Evolutionary conservation across 163 green algal species (phyloP).

Genomic region (Scenedesmus sp.): DNA sequence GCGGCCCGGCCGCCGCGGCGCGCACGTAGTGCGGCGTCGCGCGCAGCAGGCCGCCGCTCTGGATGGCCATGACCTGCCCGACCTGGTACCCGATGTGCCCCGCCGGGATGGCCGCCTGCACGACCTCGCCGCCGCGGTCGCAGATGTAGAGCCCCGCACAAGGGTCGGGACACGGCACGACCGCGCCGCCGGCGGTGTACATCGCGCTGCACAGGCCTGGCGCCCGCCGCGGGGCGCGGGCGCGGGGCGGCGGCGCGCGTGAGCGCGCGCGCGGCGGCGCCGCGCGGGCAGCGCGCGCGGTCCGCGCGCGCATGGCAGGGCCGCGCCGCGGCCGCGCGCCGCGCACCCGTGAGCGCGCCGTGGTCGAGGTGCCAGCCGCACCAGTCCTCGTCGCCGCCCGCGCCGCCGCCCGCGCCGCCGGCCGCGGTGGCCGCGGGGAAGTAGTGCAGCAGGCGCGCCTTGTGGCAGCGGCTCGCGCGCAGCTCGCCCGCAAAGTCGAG

Average conservation of each 20-base stretch:
- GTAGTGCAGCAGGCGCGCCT: constrained; percentile 83
- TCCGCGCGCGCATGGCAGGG: too few relatives aligned
- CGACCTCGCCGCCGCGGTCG: constrained; percentile 54
- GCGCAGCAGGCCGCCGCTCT: constrained; percentile 54
- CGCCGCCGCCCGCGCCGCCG: constrained; percentile 13
- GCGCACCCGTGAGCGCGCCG: constrained; percentile 80
- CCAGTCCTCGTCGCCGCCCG: constrained; percentile 58
- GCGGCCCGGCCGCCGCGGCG: constrained; percentile 14
- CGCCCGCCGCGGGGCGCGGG: background rate
- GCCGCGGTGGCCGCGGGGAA: constrained; percentile 49
- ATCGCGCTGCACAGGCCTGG: constrained; percentile 70
- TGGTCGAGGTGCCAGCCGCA: constrained; percentile 92
- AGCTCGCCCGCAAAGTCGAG: constrained; percentile 38
- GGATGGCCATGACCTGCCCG: constrained; percentile 72
- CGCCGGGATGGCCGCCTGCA: constrained; percentile 69
- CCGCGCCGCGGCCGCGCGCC: background rate
- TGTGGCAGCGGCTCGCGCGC: constrained; percentile 21
- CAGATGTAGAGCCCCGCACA: constrained; percentile 81
- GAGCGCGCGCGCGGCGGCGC: too few relatives aligned
- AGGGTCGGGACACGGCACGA: constrained; percentile 72
- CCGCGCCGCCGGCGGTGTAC: constrained; percentile 56
- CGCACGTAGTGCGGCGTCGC: constrained; percentile 61
- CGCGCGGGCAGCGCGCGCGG: too few relatives aligned
- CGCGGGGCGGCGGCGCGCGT: too few relatives aligned
- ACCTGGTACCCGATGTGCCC: constrained; percentile 87